Evolutionary conservation across 495 filamentous ascomycete genomes (phyloP).

Genomic region (Elaphomyces granulatus): DNA sequence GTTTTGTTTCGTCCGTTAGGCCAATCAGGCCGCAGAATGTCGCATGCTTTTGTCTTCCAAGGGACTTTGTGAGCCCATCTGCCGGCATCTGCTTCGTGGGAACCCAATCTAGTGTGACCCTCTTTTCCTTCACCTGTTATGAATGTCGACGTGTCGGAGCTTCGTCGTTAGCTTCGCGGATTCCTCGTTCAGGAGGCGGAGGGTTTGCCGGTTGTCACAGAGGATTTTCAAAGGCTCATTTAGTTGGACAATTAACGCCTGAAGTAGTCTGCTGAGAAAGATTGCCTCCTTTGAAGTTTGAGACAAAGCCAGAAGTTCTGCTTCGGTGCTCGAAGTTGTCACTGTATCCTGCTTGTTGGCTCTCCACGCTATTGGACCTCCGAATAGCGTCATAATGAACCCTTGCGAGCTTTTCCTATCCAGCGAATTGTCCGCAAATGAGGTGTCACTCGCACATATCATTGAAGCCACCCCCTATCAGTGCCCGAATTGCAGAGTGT

Average conservation of each 20-base stretch:
- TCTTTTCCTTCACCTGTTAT: conserved; percentile 1
- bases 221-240: not conserved
- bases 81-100: conserved; percentile 4
- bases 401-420: not conserved
- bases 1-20: not conserved
- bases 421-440: not conserved
- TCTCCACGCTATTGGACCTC: too few relatives aligned
- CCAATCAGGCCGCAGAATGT: not conserved
- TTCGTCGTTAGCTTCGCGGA: too few relatives aligned
- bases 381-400: too few relatives aligned
- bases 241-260: not conserved
- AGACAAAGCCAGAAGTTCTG: not conserved
- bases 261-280: not conserved
- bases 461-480: not conserved
- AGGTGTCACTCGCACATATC: not conserved
- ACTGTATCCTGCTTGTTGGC: too few relatives aligned
- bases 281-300: not conserved
- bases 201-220: too few relatives aligned
- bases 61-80: conserved; percentile 9
- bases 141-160: conserved; percentile 11
- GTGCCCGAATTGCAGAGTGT: not conserved
- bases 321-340: not conserved
- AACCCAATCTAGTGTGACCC: conserved; percentile 2
- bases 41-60: conserved; percentile 3
- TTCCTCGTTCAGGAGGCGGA: too few relatives aligned